These are phyloP conservation scores for Silene latifolia DNA, from an alignment of 148 eudicot species.

Conservation along the genomic window DNA sequence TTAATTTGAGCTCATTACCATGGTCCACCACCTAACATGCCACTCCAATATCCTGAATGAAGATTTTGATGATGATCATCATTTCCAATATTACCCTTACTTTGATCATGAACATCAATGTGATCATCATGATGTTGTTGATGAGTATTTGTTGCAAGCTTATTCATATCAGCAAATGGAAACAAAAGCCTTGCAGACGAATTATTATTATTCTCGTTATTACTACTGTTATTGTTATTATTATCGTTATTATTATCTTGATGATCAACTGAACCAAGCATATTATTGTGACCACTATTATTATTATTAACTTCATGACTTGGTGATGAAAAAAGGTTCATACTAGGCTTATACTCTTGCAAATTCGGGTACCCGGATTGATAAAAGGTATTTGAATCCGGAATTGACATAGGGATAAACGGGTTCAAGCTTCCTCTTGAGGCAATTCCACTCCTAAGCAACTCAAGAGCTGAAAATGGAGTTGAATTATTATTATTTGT, in stretches of 20 bases:
- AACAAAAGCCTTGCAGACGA: slow-evolving; percentile 43
- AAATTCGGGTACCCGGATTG: slow-evolving; percentile 43
- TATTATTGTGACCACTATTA: slow-evolving; percentile 22
- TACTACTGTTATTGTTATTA: slow-evolving; percentile 20
- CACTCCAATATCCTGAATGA: slow-evolving; percentile 44
- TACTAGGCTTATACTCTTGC: slow-evolving; percentile 60
- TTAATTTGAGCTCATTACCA: slow-evolving; percentile 27
- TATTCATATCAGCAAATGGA: slow-evolving; percentile 53
- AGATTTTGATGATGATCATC: slow-evolving; percentile 27
- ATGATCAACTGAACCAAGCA: background rate
- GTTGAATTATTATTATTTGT: slow-evolving; percentile 10
- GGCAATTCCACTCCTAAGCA: slow-evolving; percentile 47
- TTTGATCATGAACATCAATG: slow-evolving; percentile 41
- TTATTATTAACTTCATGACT: slow-evolving; percentile 14
- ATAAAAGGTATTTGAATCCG: slow-evolving; percentile 35
- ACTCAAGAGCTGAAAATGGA: slow-evolving; percentile 53
- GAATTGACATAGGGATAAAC: slow-evolving; percentile 30
- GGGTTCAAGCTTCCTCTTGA: slow-evolving; percentile 47
- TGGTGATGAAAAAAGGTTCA: slow-evolving; percentile 29
- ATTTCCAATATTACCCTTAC: slow-evolving; percentile 28
- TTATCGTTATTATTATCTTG: slow-evolving; percentile 11
- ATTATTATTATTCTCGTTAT: background rate
- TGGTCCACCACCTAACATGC: slow-evolving; percentile 51
- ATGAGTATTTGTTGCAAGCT: slow-evolving; percentile 24
- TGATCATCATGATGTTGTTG: slow-evolving; percentile 23